phyloP scores from a whole-genome alignment of 2,329 filamentous ascomycete genomes.

The Drechslera avenae region DNA sequence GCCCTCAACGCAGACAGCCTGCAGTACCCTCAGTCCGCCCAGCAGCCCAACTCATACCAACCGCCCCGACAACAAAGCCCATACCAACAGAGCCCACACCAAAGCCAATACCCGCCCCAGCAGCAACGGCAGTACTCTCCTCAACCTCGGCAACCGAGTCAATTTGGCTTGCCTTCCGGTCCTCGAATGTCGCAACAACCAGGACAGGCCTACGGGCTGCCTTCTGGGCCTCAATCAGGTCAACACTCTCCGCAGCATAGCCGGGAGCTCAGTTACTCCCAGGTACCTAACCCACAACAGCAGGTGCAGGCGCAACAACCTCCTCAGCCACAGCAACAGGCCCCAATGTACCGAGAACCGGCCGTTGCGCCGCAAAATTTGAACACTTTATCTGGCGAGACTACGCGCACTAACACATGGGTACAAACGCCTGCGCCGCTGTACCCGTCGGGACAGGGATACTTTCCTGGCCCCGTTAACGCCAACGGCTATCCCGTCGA shows the following conservation, averaged over 20 bases:
- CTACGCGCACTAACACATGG: constrained; percentile 37
- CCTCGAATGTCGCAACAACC: constrained; percentile 21
- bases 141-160: constrained; percentile 9
- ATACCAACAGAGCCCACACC: not conserved
- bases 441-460: constrained; percentile 26
- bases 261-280: constrained; percentile 12
- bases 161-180: constrained; percentile 17
- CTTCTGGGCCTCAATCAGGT: constrained; percentile 8
- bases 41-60: constrained; percentile 16
- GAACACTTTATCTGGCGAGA: constrained; percentile 26
- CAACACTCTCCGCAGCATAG: constrained; percentile 13
- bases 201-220: constrained; percentile 19
- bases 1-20: constrained; percentile 27
- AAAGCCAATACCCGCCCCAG: not conserved
- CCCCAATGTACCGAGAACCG: constrained; percentile 3
- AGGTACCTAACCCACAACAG: constrained; percentile 11
- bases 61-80: constrained; percentile 2
- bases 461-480: constrained; percentile 30
- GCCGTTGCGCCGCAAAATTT: constrained; percentile 14
- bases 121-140: constrained; percentile 20
- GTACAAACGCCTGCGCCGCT: constrained; percentile 32
- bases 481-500: constrained; percentile 36
- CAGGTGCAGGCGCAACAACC: not conserved
- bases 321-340: constrained; percentile 11
- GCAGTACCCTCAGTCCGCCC: constrained; percentile 20